Conservation (phyloP, 441 rosid species). For the Gossypium trilobum region DNA sequence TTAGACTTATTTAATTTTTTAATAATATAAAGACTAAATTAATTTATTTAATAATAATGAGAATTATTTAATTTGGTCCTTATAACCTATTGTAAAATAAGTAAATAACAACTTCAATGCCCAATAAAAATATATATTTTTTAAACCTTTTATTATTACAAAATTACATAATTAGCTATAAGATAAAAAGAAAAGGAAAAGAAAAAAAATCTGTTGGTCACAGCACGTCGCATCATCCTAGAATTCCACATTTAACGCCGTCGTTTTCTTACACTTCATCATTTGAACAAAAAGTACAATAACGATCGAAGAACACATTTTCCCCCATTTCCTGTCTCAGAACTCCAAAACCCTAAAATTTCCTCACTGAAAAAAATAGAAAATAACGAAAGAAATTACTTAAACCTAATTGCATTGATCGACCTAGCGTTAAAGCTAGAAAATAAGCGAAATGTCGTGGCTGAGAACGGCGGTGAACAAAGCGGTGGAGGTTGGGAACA, state of each 20-base stretch:
- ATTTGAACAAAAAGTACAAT: not conserved
- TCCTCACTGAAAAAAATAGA: not conserved
- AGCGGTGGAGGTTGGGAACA: slow-evolving; percentile 94
- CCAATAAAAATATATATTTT: too few relatives aligned
- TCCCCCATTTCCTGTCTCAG: not conserved
- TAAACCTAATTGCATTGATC: not conserved
- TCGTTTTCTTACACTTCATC: not conserved
- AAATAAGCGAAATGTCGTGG: slow-evolving; percentile 62
- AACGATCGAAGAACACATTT: not conserved
- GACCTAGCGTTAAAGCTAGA: not conserved
- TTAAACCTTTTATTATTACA: too few relatives aligned
- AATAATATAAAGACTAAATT: too few relatives aligned
- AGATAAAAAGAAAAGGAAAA: not conserved
- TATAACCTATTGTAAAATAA: too few relatives aligned
- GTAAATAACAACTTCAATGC: too few relatives aligned
- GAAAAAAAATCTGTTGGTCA: not conserved
- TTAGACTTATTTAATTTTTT: too few relatives aligned
- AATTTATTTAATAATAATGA: too few relatives aligned
- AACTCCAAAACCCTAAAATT: not conserved
- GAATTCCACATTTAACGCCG: not conserved
- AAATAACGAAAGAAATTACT: not conserved
- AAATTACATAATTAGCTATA: not conserved
- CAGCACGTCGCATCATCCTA: too few relatives aligned
- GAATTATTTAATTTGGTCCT: too few relatives aligned
- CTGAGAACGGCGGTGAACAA: slow-evolving; percentile 73